Evolutionary conservation across 495 filamentous ascomycete genomes (phyloP).

Genomic region (Ascobolus immersus): DNA sequence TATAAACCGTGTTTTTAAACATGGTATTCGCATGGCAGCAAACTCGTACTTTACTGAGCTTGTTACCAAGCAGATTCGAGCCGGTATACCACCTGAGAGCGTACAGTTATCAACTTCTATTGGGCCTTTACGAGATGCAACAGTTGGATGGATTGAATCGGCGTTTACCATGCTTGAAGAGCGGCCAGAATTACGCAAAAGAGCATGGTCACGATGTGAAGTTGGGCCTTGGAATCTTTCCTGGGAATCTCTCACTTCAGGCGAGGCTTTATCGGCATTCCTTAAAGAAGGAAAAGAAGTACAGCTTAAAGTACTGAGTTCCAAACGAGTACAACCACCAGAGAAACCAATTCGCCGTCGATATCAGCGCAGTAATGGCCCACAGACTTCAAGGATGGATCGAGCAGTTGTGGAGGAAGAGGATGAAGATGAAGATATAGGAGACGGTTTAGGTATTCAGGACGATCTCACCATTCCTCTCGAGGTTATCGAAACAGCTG

Average conservation of each 20-base stretch:
- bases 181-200: not conserved
- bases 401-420: not conserved
- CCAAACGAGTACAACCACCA: no score
- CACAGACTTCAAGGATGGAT: not conserved
- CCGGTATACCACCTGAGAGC: not conserved
- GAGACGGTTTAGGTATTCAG: not conserved
- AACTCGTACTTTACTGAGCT: not conserved
- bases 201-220: not conserved
- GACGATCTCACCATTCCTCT: no score
- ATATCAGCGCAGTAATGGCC: not conserved
- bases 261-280: not conserved
- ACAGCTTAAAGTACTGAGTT: not conserved
- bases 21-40: not conserved
- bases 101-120: not conserved
- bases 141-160: not conserved
- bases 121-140: not conserved
- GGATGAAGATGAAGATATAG: not conserved
- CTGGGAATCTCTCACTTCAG: not conserved
- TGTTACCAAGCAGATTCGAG: not conserved
- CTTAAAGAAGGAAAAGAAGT: not conserved
- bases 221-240: not conserved
- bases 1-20: not conserved
- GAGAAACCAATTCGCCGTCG: no score
- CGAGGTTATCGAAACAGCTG: no score
- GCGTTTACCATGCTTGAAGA: not conserved